Conservation (phyloP, 495 filamentous ascomycete species). For the Penicillium flavigenum region DNA sequence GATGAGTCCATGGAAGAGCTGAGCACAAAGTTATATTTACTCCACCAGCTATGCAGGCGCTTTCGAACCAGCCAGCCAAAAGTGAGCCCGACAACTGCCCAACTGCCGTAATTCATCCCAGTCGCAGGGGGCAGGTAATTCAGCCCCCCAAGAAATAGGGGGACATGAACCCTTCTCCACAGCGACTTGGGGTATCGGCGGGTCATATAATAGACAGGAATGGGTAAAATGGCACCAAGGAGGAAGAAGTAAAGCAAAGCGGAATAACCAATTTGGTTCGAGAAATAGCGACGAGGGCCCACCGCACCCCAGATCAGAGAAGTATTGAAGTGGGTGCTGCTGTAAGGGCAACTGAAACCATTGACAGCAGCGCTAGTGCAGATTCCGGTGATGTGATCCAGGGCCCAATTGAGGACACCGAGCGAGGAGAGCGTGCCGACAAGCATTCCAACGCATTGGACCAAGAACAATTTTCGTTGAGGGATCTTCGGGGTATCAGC, state of each 20-base stretch:
- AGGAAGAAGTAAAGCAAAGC: constrained; percentile 69
- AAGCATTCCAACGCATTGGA: constrained; percentile 63
- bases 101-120: constrained; percentile 78
- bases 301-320: constrained; percentile 87
- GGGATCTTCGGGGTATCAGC: constrained; percentile 52
- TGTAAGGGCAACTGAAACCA: constrained; percentile 83
- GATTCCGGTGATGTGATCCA: constrained; percentile 66
- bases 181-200: constrained; percentile 30
- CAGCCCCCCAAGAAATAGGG: constrained; percentile 32
- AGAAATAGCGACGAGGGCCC: constrained; percentile 65
- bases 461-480: constrained; percentile 65
- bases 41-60: constrained; percentile 68
- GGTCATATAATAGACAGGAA: constrained; percentile 62
- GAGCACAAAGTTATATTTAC: constrained; percentile 83
- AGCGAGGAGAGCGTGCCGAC: constrained; percentile 71
- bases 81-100: constrained; percentile 74
- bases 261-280: constrained; percentile 49
- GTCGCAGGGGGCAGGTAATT: constrained; percentile 48
- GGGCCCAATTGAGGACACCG: constrained; percentile 81
- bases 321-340: constrained; percentile 82
- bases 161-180: constrained; percentile 28
- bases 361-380: constrained; percentile 75
- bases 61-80: constrained; percentile 62
- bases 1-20: constrained; percentile 77
- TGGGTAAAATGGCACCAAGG: constrained; percentile 67